Base-by-base conservation (phyloP, 2,329 filamentous ascomycete species). In the Pyricularia pennisetigena region DNA sequence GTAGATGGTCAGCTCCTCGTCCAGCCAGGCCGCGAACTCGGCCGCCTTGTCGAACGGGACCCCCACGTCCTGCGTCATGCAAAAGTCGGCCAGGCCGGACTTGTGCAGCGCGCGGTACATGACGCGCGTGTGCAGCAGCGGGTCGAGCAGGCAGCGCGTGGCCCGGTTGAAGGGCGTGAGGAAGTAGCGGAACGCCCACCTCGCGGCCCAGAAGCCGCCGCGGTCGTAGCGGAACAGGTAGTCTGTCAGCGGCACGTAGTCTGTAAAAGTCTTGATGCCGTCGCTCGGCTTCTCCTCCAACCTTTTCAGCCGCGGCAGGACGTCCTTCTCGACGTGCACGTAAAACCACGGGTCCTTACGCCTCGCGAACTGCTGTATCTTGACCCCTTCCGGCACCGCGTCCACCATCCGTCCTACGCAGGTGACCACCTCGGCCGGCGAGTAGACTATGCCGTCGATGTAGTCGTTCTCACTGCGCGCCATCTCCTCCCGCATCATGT, bases 181-280 rank as follows among this genome's bases (percentile, higher is more conserved):
- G 75, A 90, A 90, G 76, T 90, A 91, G 26, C 79, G 76, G 76
- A 88, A 90, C 1, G 87, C 86, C 69, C 87, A 85, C 26, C 78
- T 78, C 10, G 85, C 88, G 3, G 85, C 85, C 89, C 88, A 91
- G 78, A 91, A 91, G 2, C 84, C 87, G 64, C 88, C 89, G 49
- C 88, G 83, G 74, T 91, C 88, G 77, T 90, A 91, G 20, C 89
- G 85, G 77, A 91, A 91, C 69, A 91, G 83, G 75, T 91, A 91
- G 73, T 91, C 88, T 2, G 78, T 78, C 0, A 91, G 72, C 0
- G 88, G 88, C 1, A 91, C 82, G 68, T 84, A 85, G 69, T 90
- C 72, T 23, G 64, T 70, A 24, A 26, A 28, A 16, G 9, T 10
- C 7, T 4, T 26, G 35, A 14, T n/a, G 69, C 59, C 49, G 71